These are phyloP conservation scores for Kalmanozyma brasiliensis DNA, from an alignment of 1,284 basidiomycete species.

Conservation along the genomic window DNA sequence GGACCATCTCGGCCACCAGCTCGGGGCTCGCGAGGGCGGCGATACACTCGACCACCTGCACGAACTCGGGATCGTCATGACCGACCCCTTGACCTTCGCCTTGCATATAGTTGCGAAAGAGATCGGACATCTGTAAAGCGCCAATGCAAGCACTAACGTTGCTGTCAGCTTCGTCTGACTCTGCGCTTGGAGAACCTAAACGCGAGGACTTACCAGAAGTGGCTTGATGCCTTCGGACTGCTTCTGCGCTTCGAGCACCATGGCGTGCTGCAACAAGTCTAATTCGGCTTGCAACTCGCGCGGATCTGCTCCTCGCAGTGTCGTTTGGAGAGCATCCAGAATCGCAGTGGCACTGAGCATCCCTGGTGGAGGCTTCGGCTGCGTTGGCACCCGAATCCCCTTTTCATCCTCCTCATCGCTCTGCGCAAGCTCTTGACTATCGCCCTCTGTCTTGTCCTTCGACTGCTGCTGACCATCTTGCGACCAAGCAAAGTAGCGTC, in stretches of 20 bases:
- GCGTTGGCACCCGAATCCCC: slow-evolving; percentile 41
- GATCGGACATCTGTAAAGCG: slow-evolving; percentile 14
- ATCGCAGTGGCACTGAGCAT: slow-evolving; percentile 61
- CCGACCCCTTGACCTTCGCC: background rate
- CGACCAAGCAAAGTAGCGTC: slow-evolving; percentile 21
- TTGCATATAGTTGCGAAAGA: slow-evolving; percentile 16
- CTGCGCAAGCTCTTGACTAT: slow-evolving; percentile 4
- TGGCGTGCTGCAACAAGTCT: slow-evolving; percentile 17
- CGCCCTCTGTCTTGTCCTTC: background rate
- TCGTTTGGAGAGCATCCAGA: slow-evolving; percentile 21
- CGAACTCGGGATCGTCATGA: slow-evolving; percentile 16
- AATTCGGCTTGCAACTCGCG: background rate
- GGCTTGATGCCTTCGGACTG: slow-evolving; percentile 35
- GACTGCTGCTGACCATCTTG: slow-evolving; percentile 1
- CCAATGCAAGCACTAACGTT: background rate
- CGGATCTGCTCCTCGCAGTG: slow-evolving; percentile 6
- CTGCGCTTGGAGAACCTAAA: background rate
- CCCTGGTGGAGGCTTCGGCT: slow-evolving; percentile 62
- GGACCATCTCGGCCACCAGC: slow-evolving; percentile 20
- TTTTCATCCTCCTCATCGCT: slow-evolving; percentile 50
- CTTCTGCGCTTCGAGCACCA: slow-evolving; percentile 23
- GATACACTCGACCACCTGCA: slow-evolving; percentile 37
- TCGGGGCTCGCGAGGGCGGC: slow-evolving; percentile 27
- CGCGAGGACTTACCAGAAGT: slow-evolving; percentile 18
- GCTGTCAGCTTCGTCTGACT: background rate